Base-by-base conservation (phyloP, 2,329 filamentous ascomycete species). In the Pseudogymnoascus verrucosus region DNA sequence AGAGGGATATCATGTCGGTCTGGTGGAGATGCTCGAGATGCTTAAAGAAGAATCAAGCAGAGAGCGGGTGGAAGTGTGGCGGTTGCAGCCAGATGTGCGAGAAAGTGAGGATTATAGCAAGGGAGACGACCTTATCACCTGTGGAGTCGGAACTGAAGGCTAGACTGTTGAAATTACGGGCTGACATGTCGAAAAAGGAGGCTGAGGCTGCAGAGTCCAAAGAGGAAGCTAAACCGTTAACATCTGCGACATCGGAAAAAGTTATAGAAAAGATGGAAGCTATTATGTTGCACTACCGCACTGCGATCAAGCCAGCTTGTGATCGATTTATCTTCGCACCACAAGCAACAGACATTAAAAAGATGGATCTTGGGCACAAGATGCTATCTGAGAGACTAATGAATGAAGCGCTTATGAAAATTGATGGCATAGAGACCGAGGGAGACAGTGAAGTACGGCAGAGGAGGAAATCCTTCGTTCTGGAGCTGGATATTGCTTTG, bases 321-420 rank as follows among this genome's bases (percentile, higher is more conserved):
- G 75, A 81, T 4, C 76, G 85, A 23, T 93, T 85, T 72, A 80
- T 82, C 21, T 77, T 76, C 4, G 78, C 80, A 6, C 87, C 90
- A 11, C 90, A 21, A 21, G 21, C 90, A 0, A 72, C 75, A 3
- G 88, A 91, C 62, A 71, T 77, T 40, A 86, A 87, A 74, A 91
- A 89, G 79, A 79, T 84, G 61, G 82, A 83, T 10, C 89, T 91
- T 36, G 89, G 92, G 71, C 87, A 93, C 73, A 86, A 88, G 73
- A 87, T 84, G 72, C 75, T 95, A n/a, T 87, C 84, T 3, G 90
- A 95, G 78, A 90, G 87, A 3, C 82, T 92, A 39, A 79, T 95
- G 79, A 85, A 87, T 66, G 88, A 92, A 69, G 84, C 92, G 1
- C 71, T 93, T 39, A 76, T 95, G 67, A 93, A 93, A 76, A 75